Base-by-base conservation (phyloP, 805 yeast species). In the Starmerella tilneyi region DNA sequence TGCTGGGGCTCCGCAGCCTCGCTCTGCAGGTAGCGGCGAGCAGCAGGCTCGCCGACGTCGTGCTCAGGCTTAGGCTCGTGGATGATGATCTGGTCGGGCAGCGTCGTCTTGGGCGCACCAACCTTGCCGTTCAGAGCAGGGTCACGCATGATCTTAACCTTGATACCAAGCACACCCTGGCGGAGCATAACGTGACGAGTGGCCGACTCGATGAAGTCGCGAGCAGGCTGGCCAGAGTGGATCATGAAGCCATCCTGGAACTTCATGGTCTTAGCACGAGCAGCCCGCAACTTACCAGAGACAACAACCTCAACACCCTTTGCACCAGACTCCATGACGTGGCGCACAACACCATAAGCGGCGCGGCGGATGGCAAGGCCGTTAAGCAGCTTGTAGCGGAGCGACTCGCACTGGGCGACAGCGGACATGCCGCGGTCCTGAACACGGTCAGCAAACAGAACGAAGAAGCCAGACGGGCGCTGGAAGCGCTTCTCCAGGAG, bases 211-310 rank as follows among this genome's bases (percentile, higher is more conserved):
- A 92, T 92, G 82, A 92, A 92, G 70, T 92, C 98, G 63, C 76
- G 80, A 72, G 89, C 92, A 75, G 98, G 98, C 79, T 92, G 98
- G 84, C 98, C 98, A 67, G 96, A 86, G 92, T 92, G 98, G 80
- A 92, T 92, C 92, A 92, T 84, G 95, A 92, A 92, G 79, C 98
- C 98, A 71, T 89, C 97, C 70, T 92, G 82, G 81, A 89, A 92
- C 77, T 92, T 92, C 94, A 92, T 94, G 67, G 96, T 81, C 84
- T 92, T 92, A 66, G 98, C 98, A 80, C 98, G 86, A 66, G 97
- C 98, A 74, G 96, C 98, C 78, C 96, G 85, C 72, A 94, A 82
- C 78, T 92, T 92, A 81, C 98, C 98, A 63, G 96, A 86, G 68
- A 92, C 84, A 64, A 92, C 97, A 72, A 92, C 98, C 79, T 92